These are phyloP conservation scores for Straminergon stramineum DNA, from an alignment of 225 moss, liverwort and hornwort genomes.

Conservation along the genomic window DNA sequence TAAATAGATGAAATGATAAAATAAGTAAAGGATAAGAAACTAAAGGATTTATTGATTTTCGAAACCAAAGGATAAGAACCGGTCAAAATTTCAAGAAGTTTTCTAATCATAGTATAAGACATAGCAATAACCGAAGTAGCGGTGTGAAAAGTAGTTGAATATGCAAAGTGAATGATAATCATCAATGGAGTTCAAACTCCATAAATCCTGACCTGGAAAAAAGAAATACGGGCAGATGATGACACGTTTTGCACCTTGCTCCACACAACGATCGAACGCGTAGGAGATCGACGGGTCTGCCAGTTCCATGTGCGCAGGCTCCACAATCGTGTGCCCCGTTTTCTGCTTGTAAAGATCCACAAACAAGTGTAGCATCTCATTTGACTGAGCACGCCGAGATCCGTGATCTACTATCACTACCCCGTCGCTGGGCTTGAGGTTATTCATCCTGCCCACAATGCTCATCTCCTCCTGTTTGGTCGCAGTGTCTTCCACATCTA, in stretches of 20 bases:
- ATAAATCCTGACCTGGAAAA: slow-evolving; percentile 28
- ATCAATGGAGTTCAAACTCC: background rate
- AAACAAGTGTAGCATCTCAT: slow-evolving; percentile 76
- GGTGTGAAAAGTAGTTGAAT: background rate
- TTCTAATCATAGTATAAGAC: background rate
- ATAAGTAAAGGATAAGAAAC: too few relatives aligned
- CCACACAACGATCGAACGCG: slow-evolving; percentile 84
- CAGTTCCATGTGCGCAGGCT: slow-evolving; percentile 91
- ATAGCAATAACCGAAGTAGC: background rate
- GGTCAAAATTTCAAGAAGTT: background rate
- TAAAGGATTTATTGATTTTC: too few relatives aligned
- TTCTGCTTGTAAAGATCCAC: slow-evolving; percentile 80
- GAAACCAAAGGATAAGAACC: background rate
- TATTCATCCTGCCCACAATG: background rate
- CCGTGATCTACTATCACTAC: slow-evolving; percentile 87
- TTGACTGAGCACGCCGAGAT: slow-evolving; percentile 68
- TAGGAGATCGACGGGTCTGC: slow-evolving; percentile 72
- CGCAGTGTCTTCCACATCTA: background rate
- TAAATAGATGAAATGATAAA: background rate
- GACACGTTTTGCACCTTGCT: slow-evolving; percentile 69
- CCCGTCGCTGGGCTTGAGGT: slow-evolving; percentile 37
- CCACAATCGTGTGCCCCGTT: slow-evolving; percentile 59
- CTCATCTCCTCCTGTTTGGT: background rate
- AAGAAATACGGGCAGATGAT: slow-evolving; percentile 88
- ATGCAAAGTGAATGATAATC: background rate